Percentiles rank a stretch among this genome's conserved stretches.
These are phyloP conservation scores for Pestalotiopsis sp. DNA, from an alignment of 2,329 filamentous ascomycete genomes.

Conservation along the genomic window DNA sequence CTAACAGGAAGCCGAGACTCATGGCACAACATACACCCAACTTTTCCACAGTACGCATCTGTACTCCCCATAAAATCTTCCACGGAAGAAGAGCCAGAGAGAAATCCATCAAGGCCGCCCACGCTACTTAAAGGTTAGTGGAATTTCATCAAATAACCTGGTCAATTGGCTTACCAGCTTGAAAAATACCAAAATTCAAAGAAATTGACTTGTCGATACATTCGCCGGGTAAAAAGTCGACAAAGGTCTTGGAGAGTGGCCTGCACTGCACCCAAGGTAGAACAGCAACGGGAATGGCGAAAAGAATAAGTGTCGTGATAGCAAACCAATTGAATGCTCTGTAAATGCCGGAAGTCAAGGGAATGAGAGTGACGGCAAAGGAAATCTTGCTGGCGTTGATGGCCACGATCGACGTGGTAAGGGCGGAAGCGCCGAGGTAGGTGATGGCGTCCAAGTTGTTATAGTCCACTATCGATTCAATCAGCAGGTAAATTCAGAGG, in stretches of 20 bases:
- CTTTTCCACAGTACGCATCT: not conserved
- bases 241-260: not conserved
- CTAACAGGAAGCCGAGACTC: not conserved
- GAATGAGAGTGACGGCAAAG: not conserved
- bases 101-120: not conserved
- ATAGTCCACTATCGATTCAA: not conserved
- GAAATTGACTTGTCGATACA: not conserved
- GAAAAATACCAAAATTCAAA: not conserved
- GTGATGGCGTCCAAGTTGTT: not conserved
- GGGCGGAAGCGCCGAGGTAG: not conserved
- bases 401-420: not conserved
- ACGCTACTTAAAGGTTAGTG: not conserved
- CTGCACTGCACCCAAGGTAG: constrained; percentile 1
- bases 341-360: not conserved
- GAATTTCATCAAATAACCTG: not conserved
- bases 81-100: not conserved
- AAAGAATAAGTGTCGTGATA: not conserved
- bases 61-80: not conserved
- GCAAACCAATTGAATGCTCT: not conserved
- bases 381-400: constrained; percentile 1
- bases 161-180: not conserved
- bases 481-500: not conserved
- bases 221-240: not conserved
- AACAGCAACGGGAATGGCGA: not conserved
- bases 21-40: not conserved